Conservation (phyloP, 805 yeast genomes). For the Metschnikowia cubensis region DNA sequence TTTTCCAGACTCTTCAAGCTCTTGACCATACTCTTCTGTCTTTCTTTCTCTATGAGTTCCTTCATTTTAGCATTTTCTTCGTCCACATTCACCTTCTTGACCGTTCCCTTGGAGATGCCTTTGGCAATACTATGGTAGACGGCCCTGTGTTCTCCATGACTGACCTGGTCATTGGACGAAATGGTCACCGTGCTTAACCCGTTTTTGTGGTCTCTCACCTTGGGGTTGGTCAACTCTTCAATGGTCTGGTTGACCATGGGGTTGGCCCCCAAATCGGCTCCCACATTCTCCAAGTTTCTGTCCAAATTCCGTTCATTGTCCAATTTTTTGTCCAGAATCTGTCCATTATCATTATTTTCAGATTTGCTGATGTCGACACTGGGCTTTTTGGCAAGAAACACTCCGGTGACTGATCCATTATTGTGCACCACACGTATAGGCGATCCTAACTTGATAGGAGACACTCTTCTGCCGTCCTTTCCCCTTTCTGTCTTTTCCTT, state of each 20-base stretch:
- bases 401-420: slow-evolving; percentile 27
- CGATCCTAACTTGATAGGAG: slow-evolving; percentile 38
- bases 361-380: background rate
- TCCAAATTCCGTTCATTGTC: background rate
- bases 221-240: slow-evolving; percentile 13
- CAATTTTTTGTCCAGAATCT: background rate
- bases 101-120: slow-evolving; percentile 2
- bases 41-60: no score
- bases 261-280: background rate
- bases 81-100: background rate
- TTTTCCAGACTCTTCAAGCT: background rate
- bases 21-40: background rate
- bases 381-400: slow-evolving; percentile 14
- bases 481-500: background rate
- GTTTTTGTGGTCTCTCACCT: slow-evolving; percentile 20
- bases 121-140: slow-evolving; percentile 4
- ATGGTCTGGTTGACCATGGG: background rate
- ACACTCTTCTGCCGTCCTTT: background rate
- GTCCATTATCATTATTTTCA: background rate
- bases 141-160: background rate
- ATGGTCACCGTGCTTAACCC: slow-evolving; percentile 31
- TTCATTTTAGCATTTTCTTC: background rate
- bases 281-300: background rate
- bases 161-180: slow-evolving; percentile 16
- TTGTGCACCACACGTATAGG: slow-evolving; percentile 34